phyloP scores from a whole-genome alignment of 106 monocot genomes.

The Cymbidium sinense region DNA sequence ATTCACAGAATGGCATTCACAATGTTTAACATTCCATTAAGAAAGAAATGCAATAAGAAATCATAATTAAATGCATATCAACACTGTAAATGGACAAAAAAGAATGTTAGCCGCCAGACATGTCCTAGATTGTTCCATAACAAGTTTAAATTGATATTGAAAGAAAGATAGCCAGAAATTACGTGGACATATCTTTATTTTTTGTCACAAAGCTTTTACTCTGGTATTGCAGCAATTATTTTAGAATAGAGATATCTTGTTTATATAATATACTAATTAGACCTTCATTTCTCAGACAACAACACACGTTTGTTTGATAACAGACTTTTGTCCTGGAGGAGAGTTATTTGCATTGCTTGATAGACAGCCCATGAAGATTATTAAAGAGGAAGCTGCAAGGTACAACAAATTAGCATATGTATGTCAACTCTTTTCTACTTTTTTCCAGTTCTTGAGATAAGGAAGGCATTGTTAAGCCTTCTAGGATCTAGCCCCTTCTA shows the following conservation, averaged over 20 bases:
- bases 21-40: neutral
- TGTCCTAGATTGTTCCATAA: neutral
- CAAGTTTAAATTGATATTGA: neutral
- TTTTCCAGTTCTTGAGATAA: neutral
- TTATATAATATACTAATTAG: conserved; percentile 16
- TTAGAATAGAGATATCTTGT: neutral
- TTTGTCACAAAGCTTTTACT: neutral
- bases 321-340: conserved; percentile 92
- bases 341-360: conserved; percentile 94
- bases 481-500: no score
- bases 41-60: neutral
- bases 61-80: neutral
- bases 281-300: conserved; percentile 49
- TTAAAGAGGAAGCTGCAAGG: conserved; percentile 91
- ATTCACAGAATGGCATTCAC: no score
- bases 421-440: neutral
- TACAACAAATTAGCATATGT: conserved; percentile 13
- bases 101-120: neutral
- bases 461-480: no score
- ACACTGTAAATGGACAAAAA: neutral
- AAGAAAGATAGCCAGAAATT: neutral
- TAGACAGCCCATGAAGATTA: conserved; percentile 88
- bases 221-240: neutral
- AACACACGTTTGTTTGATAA: conserved; percentile 93
- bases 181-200: neutral